Evolutionary conservation across 768 basidiomycete species (phyloP), one percentile per base, ranked within the genome.

Genomic region (Rubroboletus pulcherrimus): DNA sequence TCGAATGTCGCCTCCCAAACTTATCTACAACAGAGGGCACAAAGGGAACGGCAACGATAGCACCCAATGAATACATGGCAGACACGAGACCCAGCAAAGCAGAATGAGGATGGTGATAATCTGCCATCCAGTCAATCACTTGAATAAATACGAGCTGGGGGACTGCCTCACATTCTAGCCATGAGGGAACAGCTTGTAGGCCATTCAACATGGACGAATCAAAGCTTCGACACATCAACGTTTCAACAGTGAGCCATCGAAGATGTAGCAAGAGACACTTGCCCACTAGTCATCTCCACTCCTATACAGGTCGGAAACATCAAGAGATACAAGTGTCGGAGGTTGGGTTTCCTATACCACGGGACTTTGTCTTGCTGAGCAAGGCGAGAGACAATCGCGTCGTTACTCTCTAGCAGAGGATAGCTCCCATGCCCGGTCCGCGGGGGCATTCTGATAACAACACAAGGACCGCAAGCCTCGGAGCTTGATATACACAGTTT

Each of bases 161-260:
- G 7, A 49, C 21, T 17, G 7, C 57, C 78, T 57, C 48, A 83
- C 83, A 83, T 4, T 66, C 68, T 60, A 79, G 74, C 81, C 81
- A 85, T 0, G 81, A 78, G 21, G 76, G 68, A 6, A 85, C 83
- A 0, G 81, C 81, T 66, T 85, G 84, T 46, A 85, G 63, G 37
- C 81, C 82, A 57, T 84, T 85, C 66, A 85, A 76, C 84, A 84
- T 83, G 1, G 81, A 81, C 0, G 80, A 80, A 11, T 59, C 55
- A 44, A 56, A 51, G 9, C 58, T 59, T 44, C n/a, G 26, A 2
- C 4, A 2, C 0, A 15, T n/a, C n/a, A n/a, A n/a, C n/a, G n/a
- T n/a, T n/a, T 59, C 40, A 58, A 14, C 41, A 38, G 6, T 3
- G 8, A 5, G 24, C 1, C 14, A 17, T 7, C 17, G 34, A 46